Evolutionary conservation across 306 rosid genomes (phyloP).

Genomic region (Medicago arabica): DNA sequence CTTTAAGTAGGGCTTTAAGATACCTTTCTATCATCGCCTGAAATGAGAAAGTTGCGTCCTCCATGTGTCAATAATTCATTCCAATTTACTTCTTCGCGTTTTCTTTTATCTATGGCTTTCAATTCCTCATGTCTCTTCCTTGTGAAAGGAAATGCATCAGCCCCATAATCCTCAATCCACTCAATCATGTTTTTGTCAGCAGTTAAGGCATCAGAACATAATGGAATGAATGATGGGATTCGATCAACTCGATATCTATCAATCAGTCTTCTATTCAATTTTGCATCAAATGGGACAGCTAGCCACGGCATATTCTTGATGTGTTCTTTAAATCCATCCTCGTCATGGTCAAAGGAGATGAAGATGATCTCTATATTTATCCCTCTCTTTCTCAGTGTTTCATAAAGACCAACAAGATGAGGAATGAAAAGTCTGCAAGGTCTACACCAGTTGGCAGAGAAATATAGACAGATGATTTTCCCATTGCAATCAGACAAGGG

Average conservation of each 20-base stretch:
- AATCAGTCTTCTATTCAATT: conserved; percentile 65
- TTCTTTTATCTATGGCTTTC: conserved; percentile 67
- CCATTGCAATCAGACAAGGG: conserved; percentile 72
- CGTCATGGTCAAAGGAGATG: conserved; percentile 72
- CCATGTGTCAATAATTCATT: conserved; percentile 68
- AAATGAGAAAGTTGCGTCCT: conserved; percentile 62
- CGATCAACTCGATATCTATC: conserved; percentile 60
- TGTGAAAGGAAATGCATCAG: conserved; percentile 90
- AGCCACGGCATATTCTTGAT: conserved; percentile 85
- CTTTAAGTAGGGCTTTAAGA: neutral
- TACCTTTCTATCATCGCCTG: conserved; percentile 73
- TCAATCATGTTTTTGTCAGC: conserved; percentile 69
- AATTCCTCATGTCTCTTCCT: conserved; percentile 67
- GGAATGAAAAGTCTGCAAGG: conserved; percentile 86
- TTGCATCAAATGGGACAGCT: conserved; percentile 68
- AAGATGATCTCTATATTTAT: conserved; percentile 72
- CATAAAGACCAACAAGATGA: conserved; percentile 64
- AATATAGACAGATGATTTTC: conserved; percentile 72
- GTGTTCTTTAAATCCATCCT: conserved; percentile 65
- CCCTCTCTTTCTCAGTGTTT: conserved; percentile 53
- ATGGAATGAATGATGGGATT: conserved; percentile 75
- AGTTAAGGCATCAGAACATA: conserved; percentile 52
- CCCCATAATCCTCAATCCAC: conserved; percentile 84
- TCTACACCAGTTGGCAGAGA: conserved; percentile 96
- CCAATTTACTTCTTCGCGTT: conserved; percentile 63